A percentile compares a stretch with the other conserved stretches of the same genome.
Conservation (phyloP, 2,329 filamentous ascomycete genomes). For the Pseudogymnoascus sp. region DNA sequence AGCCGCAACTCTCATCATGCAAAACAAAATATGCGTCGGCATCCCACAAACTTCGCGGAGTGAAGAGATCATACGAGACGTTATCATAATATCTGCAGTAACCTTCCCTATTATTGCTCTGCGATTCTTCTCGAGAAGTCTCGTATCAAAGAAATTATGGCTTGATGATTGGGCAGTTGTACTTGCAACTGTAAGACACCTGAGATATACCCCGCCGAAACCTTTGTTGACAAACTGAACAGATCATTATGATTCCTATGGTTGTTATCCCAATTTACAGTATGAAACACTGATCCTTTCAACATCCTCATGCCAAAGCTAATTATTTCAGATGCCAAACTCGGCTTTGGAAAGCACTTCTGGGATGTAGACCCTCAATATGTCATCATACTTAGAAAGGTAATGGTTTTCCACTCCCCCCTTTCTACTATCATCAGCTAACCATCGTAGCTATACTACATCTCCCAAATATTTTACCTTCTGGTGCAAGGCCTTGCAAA, state of each 20-base stretch:
- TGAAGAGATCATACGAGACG: conserved; percentile 13
- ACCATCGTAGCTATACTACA: conserved; percentile 18
- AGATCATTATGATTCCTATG: conserved; percentile 18
- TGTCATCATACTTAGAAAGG: conserved; percentile 15
- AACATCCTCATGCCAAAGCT: not conserved
- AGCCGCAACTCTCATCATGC: conserved; percentile 10
- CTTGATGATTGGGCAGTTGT: conserved; percentile 18
- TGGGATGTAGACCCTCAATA: conserved; percentile 16
- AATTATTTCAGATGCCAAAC: conserved; percentile 12
- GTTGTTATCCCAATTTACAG: conserved; percentile 16
- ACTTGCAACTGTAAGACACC: conserved; percentile 14
- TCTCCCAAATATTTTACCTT: conserved; percentile 18
- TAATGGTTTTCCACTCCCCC: not conserved
- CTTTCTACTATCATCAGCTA: not conserved
- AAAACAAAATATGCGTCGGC: conserved; percentile 16
- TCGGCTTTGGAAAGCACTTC: conserved; percentile 19
- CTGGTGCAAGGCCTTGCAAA: conserved; percentile 19
- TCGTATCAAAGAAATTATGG: conserved; percentile 15
- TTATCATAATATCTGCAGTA: conserved; percentile 14
- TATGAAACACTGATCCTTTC: not conserved
- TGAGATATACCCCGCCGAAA: not conserved
- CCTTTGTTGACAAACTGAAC: not conserved
- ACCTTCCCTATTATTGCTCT: conserved; percentile 16
- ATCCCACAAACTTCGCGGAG: conserved; percentile 14
- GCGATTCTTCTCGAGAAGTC: conserved; percentile 16